Base-by-base conservation (phyloP, 208 protist species). In the Lotmaria passim region DNA sequence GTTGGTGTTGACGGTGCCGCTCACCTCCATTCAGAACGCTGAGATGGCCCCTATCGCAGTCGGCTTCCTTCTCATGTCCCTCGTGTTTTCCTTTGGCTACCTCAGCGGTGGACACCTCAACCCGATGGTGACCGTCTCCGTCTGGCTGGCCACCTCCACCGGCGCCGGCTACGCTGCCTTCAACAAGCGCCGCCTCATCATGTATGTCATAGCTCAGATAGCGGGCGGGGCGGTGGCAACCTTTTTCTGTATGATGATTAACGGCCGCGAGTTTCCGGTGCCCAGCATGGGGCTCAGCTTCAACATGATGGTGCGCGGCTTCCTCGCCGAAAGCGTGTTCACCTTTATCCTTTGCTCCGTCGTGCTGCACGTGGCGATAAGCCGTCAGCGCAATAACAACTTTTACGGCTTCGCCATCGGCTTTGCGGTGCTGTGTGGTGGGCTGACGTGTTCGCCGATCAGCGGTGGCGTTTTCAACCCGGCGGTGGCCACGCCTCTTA, bases 21-120 rank as follows among this genome's bases (percentile, higher is more conserved):
- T 94, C 31, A 84, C 74, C 46, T 65, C 57, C 30, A 75, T 70
- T n/a, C 75, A 86, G 43, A 88, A 86, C 51, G 33, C 78, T 0
- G 86, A 94, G 84, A 83, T 94, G 79, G 81, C 89, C 28, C 78
- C 82, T 3, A 78, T 94, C 47, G 78, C 73, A 33, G 86, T 92
- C 14, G 89, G 89, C 23, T 92, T 94, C 52, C 77, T 92, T 67
- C 73, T 91, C 34, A 85, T 90, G 78, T 87, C 86, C 15, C 64
- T 94, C 14, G 82, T 92, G 34, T 91, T 94, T 60, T 87, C 86
- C 19, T 91, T 94, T 69, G 83, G 83, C 30, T 94, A 94, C 74
- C 59, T 94, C 51, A 92, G 86, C 60, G 89, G 89, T 12, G 89
- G 89, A 1, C 89, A 94, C 62, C 39, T 94, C n/a, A 94, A 94